Evolutionary conservation across 306 rosid species (phyloP).

Genomic region (Medicago ruthenica): DNA sequence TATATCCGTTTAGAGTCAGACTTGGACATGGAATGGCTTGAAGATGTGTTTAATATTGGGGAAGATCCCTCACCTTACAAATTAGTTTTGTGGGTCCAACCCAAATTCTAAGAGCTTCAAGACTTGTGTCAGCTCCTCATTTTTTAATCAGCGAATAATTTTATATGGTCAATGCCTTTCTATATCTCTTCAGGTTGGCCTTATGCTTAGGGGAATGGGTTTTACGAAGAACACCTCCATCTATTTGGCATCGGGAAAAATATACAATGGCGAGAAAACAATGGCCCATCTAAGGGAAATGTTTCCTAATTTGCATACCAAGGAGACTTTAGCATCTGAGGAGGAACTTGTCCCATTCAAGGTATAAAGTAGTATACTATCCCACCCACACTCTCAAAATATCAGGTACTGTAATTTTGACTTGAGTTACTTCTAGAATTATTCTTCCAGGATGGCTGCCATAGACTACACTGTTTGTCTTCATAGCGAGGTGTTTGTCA

Average conservation of each 20-base stretch:
- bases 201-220: conserved; percentile 99
- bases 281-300: conserved; percentile 89
- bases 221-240: conserved; percentile 81
- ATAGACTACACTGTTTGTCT: conserved; percentile 97
- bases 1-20: background rate
- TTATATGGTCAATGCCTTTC: conserved; percentile 35
- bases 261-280: conserved; percentile 76
- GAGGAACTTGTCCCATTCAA: conserved; percentile 86
- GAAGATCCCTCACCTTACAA: background rate
- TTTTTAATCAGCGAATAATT: conserved; percentile 10
- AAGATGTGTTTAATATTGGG: background rate
- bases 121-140: background rate
- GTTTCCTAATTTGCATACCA: conserved; percentile 91
- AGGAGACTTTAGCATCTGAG: conserved; percentile 80
- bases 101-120: conserved; percentile 25
- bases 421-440: conserved; percentile 69
- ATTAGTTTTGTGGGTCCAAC: background rate
- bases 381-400: conserved; percentile 15
- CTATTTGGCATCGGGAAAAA: conserved; percentile 92
- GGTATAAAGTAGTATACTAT: conserved; percentile 50
- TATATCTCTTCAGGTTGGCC: conserved; percentile 73
- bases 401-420: conserved; percentile 48
- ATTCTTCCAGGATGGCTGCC: conserved; percentile 99
- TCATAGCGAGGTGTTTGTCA: conserved; percentile 97
- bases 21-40: background rate